phyloP scores from a whole-genome alignment of 2,329 filamentous ascomycete species.

The Colletotrichum sp. region DNA sequence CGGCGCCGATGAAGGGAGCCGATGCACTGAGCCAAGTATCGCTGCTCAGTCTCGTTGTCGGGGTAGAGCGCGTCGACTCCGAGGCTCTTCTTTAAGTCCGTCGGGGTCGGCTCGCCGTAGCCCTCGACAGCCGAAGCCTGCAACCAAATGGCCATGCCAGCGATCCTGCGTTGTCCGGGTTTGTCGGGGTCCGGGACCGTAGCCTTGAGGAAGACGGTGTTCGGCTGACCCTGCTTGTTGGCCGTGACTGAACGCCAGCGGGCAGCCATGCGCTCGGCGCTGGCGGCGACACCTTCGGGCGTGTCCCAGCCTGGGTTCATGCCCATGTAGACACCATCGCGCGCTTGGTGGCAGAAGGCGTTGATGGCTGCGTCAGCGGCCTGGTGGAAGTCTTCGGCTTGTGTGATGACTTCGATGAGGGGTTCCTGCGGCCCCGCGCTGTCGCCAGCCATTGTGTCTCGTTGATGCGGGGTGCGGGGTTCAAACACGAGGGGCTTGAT shows the following conservation, averaged over 20 bases:
- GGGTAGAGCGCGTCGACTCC: conserved; percentile 45
- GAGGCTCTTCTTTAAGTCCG: conserved; percentile 33
- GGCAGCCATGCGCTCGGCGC: conserved; percentile 40
- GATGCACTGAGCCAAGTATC: conserved; percentile 50
- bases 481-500: neutral
- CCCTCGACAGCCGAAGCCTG: conserved; percentile 56
- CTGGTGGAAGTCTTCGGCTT: conserved; percentile 29
- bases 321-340: conserved; percentile 55
- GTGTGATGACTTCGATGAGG: conserved; percentile 31
- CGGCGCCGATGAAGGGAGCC: conserved; percentile 48
- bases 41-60: conserved; percentile 46
- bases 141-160: conserved; percentile 59
- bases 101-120: conserved; percentile 44
- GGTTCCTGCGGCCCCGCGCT: neutral
- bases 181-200: conserved; percentile 42
- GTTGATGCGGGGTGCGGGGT: neutral
- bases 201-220: conserved; percentile 60
- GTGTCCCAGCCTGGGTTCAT: conserved; percentile 63
- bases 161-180: conserved; percentile 37
- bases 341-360: conserved; percentile 54
- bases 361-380: conserved; percentile 29
- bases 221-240: conserved; percentile 49
- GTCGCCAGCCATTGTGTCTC: neutral
- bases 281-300: conserved; percentile 41
- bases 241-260: conserved; percentile 45